A percentile compares a stretch with the other conserved stretches of the same genome.
These are phyloP conservation scores for Epichloe gansuensis DNA, from an alignment of 2,329 filamentous ascomycete species.

Conservation along the genomic window DNA sequence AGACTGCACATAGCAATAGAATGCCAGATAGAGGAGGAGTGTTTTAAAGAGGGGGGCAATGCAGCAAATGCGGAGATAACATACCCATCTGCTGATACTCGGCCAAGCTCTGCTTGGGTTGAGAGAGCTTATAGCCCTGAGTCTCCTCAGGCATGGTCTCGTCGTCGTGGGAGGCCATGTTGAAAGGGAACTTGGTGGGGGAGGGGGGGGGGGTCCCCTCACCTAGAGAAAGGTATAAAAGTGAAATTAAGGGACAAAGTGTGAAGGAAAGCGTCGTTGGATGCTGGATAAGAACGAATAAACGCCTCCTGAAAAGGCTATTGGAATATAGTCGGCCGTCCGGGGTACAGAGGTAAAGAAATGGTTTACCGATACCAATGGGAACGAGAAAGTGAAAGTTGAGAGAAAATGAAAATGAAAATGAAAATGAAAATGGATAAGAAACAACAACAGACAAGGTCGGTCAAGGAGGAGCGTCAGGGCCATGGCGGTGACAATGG, in stretches of 20 bases:
- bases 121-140: slow-evolving; percentile 93
- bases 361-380: not conserved
- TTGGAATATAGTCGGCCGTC: not conserved
- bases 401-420: not conserved
- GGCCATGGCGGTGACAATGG: slow-evolving; percentile 21
- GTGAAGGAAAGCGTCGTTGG: not conserved
- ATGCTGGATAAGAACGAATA: not conserved
- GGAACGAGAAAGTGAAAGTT: not conserved
- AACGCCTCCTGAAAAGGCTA: not conserved
- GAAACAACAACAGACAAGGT: slow-evolving; percentile 4
- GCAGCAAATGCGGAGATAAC: slow-evolving; percentile 17
- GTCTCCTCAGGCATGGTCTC: slow-evolving; percentile 80
- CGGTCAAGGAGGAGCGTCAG: slow-evolving; percentile 5
- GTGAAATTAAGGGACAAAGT: not conserved
- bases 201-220: not conserved
- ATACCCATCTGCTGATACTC: slow-evolving; percentile 89
- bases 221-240: not conserved
- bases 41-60: not conserved
- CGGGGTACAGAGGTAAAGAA: not conserved
- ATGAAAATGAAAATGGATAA: not conserved
- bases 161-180: slow-evolving; percentile 58
- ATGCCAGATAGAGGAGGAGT: not conserved
- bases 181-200: not conserved
- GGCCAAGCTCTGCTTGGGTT: slow-evolving; percentile 90
- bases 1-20: not conserved